A percentile compares a stretch with the other conserved stretches of the same genome.
Evolutionary conservation across 1,284 basidiomycete genomes (phyloP).

Genomic region (Anthracocystis setariae): DNA sequence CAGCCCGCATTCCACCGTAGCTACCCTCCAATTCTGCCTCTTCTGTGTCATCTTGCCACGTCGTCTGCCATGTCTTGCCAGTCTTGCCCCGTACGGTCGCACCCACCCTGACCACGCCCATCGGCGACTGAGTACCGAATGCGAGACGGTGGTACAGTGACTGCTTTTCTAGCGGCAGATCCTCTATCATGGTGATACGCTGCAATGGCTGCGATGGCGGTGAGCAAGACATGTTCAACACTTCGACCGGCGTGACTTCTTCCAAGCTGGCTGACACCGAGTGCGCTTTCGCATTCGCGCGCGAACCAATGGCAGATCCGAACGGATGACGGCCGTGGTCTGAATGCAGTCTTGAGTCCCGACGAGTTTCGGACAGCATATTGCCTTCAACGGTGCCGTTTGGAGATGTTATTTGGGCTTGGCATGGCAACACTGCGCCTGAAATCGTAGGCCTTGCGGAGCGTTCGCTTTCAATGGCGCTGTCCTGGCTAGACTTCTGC

Average conservation of each 20-base stretch:
- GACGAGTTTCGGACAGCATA: too few relatives aligned
- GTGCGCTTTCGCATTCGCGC: constrained; percentile 4
- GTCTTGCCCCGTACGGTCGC: constrained; percentile 20
- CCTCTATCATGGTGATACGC: constrained; percentile 33
- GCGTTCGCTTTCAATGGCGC: not conserved
- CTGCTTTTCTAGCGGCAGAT: constrained; percentile 36
- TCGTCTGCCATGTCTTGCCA: constrained; percentile 46
- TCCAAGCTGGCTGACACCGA: not conserved
- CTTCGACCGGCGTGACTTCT: constrained; percentile 4
- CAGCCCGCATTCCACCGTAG: not conserved
- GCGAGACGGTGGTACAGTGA: constrained; percentile 35
- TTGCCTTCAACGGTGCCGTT: not conserved
- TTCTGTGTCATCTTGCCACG: constrained; percentile 21
- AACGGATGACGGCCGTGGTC: not conserved
- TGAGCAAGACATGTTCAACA: constrained; percentile 24
- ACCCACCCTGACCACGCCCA: constrained; percentile 3
- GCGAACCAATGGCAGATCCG: not conserved
- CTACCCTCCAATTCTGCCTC: not conserved
- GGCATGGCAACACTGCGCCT: not conserved
- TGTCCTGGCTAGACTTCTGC: not conserved
- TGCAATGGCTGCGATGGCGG: constrained; percentile 18
- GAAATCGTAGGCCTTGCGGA: not conserved
- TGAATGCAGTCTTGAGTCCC: too few relatives aligned
- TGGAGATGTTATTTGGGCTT: not conserved
- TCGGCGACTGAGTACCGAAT: constrained; percentile 9